Evolutionary conservation across 1,139 yeast genomes (phyloP), one percentile per base, ranked within the genome.

Genomic region (Sugiyamaella castrensis): DNA sequence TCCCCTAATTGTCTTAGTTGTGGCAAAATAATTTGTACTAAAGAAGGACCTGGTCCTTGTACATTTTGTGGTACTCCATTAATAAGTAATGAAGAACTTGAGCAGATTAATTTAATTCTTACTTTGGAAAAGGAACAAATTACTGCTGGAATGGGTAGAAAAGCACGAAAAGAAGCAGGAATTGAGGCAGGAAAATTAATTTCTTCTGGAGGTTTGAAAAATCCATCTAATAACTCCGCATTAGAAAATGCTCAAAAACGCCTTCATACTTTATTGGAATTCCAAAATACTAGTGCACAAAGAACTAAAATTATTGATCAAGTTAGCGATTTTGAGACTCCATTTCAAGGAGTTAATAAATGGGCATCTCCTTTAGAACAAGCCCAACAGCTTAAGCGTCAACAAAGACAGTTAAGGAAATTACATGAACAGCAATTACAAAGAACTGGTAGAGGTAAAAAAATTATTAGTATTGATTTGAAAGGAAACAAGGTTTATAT

Each of bases 1-100:
- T 92, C 95, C 0, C 98, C 98, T 0, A 94, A 94, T 64, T 94
- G 99, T 61, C 69, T 92, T 39, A 82, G 84, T 51, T 94, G 99
- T 67, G 99, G 99, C 9, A 88, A 89, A 64, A 87, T 94, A 35
- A 86, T 92, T 2, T 94, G 99, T 70, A 76, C 77, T 2, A 82
- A 82, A 59, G 98, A 94, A 63, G 98, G 98, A 0, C 72, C 77
- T 37, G 88, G 89, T 48, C 94, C 94, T 4, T 94, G 99, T 64
- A 78, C 94, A 2, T 86, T 71, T 55, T 92, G 98, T 70, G 88
- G 89, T 0, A 66, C 74, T 24, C 85, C 82, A 31, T 69, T 92
- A 34, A 72, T 92, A 13, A 75, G 82, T 4, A 63, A 68, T 8
- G 75, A 76, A 16, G 96, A 88, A 55, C 76, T 79, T 57, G 57